Base-by-base conservation (phyloP, 495 filamentous ascomycete genomes). In the Neurospora sp. region DNA sequence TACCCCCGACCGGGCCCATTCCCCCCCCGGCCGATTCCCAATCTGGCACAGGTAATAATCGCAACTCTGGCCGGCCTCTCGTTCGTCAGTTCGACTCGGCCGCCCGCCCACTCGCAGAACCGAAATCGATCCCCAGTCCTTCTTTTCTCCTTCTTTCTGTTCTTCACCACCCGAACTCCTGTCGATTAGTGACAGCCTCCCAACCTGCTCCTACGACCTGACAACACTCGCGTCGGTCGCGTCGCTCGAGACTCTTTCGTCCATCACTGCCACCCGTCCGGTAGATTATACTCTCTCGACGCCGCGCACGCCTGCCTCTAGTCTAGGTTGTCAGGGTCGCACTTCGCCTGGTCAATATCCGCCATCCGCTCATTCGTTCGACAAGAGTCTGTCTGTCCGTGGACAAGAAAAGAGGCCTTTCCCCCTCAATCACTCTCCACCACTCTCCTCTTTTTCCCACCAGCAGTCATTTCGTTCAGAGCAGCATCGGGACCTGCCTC, bases 381-480 rank as follows among this genome's bases (percentile, higher is more conserved):
- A 71, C 27, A 27, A 27, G 27, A 27, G 27, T 27, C 27, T 27
- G 27, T 27, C 27, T 27, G 27, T 27, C 27, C 27, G 27, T 27
- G 27, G 27, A 27, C 27, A 27, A 27, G 27, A 27, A 27, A 20
- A 38, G 70, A 66, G 72, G 69, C 40, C 39, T 39, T 39, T 62
- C 70, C 39, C 72, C 72, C 72, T 69, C 71, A 75, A 73, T 71
- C 59, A 39, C 69, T 70, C 73, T 66, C 73, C 77, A 75, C 77
- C 75, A 75, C 79, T 77, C 76, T 75, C 77, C 80, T 75, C 78
- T 69, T 78, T 72, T 72, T 75, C 77, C 79, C 77, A 77, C 3
- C 54, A 62, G 54, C 69, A 73, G 76, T 81, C 80, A 81, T 81
- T 81, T 81, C 80, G 70, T 75, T 80, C 78, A 79, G 54, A 62